Evolutionary conservation across 208 protist species (phyloP).

Genomic region (Herpetomonas samuelpessoai): DNA sequence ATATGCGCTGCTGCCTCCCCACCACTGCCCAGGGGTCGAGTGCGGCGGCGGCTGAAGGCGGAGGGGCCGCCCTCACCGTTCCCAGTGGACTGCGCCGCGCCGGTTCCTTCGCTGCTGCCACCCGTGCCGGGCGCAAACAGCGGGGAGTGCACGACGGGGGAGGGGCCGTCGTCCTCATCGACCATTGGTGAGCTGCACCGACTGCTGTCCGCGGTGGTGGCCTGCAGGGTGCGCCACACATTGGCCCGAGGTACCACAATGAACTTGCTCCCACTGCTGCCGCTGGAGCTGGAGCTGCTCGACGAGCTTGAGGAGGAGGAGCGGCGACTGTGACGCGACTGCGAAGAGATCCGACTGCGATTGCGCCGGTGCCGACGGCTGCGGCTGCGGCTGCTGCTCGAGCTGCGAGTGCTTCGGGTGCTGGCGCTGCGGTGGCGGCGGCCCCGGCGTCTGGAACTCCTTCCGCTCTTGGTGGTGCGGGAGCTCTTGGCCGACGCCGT

Average conservation of each 20-base stretch:
- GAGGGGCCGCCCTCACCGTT: neutral
- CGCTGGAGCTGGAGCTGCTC: conserved; percentile 28
- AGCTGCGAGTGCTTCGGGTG: conserved; percentile 7
- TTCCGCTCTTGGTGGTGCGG: neutral
- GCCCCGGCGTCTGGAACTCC: neutral
- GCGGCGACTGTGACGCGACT: conserved; percentile 10
- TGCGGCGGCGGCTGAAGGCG: neutral
- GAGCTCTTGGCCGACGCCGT: conserved; percentile 1
- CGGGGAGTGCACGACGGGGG: conserved; percentile 9
- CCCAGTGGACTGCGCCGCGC: neutral
- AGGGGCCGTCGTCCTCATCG: neutral
- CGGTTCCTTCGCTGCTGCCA: neutral
- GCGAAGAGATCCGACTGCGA: conserved; percentile 8
- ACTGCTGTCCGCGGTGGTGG: conserved; percentile 12
- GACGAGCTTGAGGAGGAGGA: conserved; percentile 17
- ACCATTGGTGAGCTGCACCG: too few species aligned
- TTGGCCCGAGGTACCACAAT: conserved; percentile 66
- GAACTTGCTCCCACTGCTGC: conserved; percentile 32
- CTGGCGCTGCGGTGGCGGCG: conserved; percentile 9
- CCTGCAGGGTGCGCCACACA: conserved; percentile 61
- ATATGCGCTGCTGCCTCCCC: neutral
- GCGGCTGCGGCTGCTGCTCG: conserved; percentile 11
- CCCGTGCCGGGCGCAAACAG: conserved; percentile 5
- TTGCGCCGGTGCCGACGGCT: conserved; percentile 5
- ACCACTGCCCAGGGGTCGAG: neutral